These are phyloP conservation scores for Neonothopanus nambi DNA, from an alignment of 1,284 basidiomycete genomes.

Conservation along the genomic window DNA sequence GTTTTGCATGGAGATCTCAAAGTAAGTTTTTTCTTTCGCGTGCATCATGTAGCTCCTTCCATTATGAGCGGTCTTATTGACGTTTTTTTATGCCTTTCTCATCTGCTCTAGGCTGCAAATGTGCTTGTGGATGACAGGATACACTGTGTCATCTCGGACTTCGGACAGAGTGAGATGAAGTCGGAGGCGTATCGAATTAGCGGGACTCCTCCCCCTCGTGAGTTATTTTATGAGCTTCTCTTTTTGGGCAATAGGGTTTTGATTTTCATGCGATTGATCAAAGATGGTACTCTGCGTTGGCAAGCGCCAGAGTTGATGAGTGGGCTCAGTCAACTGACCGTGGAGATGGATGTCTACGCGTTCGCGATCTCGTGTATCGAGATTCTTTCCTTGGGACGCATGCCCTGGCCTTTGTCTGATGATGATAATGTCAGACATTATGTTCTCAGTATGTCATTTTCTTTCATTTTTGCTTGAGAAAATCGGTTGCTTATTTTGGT, in stretches of 20 bases:
- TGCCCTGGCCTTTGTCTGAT: constrained; percentile 62
- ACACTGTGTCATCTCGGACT: constrained; percentile 73
- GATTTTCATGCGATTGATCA: constrained; percentile 6
- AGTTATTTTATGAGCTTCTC: constrained; percentile 23
- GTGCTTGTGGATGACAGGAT: constrained; percentile 68
- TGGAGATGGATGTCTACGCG: constrained; percentile 69
- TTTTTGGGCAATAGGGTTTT: not conserved
- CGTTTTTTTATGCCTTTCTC: not conserved
- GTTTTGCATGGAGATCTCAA: constrained; percentile 78
- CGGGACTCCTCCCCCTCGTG: constrained; percentile 53
- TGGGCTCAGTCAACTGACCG: constrained; percentile 51
- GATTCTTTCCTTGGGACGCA: constrained; percentile 60
- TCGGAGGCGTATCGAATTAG: constrained; percentile 64
- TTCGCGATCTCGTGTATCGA: constrained; percentile 74
- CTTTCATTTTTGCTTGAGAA: not conserved
- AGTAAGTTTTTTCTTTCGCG: constrained; percentile 37
- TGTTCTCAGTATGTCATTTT: constrained; percentile 53
- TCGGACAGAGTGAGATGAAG: constrained; percentile 79
- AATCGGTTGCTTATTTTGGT: constrained; percentile 1
- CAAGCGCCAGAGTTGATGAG: constrained; percentile 71
- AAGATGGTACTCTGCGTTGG: constrained; percentile 69
- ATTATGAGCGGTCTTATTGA: not conserved
- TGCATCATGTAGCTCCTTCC: not conserved
- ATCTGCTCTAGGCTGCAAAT: constrained; percentile 57
- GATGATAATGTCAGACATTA: constrained; percentile 60